Percentiles rank a stretch among this genome's conserved stretches.
These are phyloP conservation scores for Epichloe brachyelytri DNA, from an alignment of 2,329 filamentous ascomycete species.

Conservation along the genomic window DNA sequence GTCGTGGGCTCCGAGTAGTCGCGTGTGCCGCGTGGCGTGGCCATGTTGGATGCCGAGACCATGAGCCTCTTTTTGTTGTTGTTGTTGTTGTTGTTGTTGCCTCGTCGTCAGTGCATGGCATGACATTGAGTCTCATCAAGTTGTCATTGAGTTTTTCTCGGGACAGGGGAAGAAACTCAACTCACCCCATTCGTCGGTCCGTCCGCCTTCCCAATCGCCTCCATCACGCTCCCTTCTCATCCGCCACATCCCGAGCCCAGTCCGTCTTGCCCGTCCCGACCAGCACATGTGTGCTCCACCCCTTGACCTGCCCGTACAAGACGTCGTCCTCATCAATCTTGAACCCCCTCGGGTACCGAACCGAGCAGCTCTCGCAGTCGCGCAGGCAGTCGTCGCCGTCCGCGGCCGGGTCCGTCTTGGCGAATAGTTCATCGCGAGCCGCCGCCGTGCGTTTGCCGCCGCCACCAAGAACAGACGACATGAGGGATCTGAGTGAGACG, in stretches of 20 bases:
- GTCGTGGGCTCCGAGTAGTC: slow-evolving; percentile 60
- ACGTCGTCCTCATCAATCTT: slow-evolving; percentile 65
- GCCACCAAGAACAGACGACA: slow-evolving; percentile 18
- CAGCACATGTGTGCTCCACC: slow-evolving; percentile 78
- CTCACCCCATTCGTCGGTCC: slow-evolving; percentile 57
- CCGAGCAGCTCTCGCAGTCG: slow-evolving; percentile 72
- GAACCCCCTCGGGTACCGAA: slow-evolving; percentile 59
- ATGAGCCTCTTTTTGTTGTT: slow-evolving; percentile 54
- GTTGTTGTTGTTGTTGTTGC: too few species aligned
- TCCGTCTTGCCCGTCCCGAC: slow-evolving; percentile 94
- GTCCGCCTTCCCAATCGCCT: slow-evolving; percentile 49
- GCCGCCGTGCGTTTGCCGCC: slow-evolving; percentile 15
- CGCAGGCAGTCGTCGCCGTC: slow-evolving; percentile 83
- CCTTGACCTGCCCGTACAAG: slow-evolving; percentile 71
- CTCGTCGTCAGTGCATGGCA: too few species aligned
- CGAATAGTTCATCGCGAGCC: slow-evolving; percentile 46
- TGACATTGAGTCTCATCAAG: too few species aligned
- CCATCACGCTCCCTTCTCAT: slow-evolving; percentile 79
- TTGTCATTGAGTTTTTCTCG: background rate
- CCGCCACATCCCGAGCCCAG: slow-evolving; percentile 79
- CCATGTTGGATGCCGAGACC: slow-evolving; percentile 86
- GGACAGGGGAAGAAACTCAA: too few species aligned
- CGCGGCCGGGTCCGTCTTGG: slow-evolving; percentile 56
- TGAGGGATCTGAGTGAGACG: slow-evolving; percentile 21
- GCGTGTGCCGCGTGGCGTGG: slow-evolving; percentile 53